Conservation (phyloP, 768 basidiomycete species). For the Leccinum obscurum region DNA sequence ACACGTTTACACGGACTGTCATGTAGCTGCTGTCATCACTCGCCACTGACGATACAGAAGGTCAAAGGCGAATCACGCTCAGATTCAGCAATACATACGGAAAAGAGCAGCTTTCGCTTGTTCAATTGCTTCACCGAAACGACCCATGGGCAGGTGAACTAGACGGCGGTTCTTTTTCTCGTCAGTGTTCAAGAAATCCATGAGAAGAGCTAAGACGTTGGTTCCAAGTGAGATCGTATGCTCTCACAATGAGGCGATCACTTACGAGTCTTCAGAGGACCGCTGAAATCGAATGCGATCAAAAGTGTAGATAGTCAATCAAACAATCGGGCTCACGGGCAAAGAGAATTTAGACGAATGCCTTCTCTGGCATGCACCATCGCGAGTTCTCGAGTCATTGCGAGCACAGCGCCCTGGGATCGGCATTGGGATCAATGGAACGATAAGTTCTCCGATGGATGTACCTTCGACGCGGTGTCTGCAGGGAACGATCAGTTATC, state of each 20-base stretch:
- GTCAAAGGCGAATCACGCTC: constrained; percentile 8
- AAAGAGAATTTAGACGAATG: constrained; percentile 92
- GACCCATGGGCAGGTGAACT: constrained; percentile 92
- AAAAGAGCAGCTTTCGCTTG: constrained; percentile 92
- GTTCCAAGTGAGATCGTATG: neutral
- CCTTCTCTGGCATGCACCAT: constrained; percentile 98
- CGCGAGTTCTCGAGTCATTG: constrained; percentile 96
- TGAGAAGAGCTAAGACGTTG: constrained; percentile 72
- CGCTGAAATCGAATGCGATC: constrained; percentile 46
- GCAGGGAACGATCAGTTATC: constrained; percentile 12
- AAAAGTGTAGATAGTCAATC: constrained; percentile 1
- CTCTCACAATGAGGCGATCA: neutral
- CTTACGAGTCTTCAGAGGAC: constrained; percentile 93
- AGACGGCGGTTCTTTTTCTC: constrained; percentile 93
- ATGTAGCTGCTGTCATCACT: constrained; percentile 96
- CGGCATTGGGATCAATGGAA: constrained; percentile 11
- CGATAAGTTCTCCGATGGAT: neutral
- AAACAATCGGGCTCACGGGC: constrained; percentile 67
- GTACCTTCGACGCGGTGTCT: constrained; percentile 95
- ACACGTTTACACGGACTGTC: constrained; percentile 57
- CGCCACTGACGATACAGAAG: constrained; percentile 54
- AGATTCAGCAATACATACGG: constrained; percentile 55
- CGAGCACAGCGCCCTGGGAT: constrained; percentile 87
- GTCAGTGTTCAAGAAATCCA: constrained; percentile 96
- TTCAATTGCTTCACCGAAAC: constrained; percentile 97